Percentiles rank a stretch among this genome's conserved stretches.
These are phyloP conservation scores for Blastocladiella britannica DNA, from an alignment of 192 early-diverging fungal species.

Conservation along the genomic window DNA sequence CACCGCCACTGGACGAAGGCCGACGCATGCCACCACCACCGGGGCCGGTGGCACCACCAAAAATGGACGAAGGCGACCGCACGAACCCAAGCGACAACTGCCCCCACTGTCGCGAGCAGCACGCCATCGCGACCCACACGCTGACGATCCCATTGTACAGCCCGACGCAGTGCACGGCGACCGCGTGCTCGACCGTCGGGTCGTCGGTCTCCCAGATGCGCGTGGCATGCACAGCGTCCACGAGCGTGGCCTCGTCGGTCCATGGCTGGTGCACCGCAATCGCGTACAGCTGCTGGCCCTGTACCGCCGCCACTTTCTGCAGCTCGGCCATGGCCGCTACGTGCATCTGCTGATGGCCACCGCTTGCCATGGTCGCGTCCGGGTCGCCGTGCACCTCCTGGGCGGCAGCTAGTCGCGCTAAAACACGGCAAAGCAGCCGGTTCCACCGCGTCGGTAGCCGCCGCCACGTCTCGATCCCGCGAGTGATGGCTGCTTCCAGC, in stretches of 20 bases:
- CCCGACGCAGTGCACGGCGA: background rate
- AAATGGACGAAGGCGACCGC: too few species aligned
- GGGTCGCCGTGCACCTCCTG: background rate
- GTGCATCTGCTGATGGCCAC: background rate
- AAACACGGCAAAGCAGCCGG: background rate
- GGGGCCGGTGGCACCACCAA: too few species aligned
- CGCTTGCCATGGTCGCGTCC: background rate
- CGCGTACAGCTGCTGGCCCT: background rate
- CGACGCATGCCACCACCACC: too few species aligned
- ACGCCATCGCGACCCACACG: background rate
- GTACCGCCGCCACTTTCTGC: background rate
- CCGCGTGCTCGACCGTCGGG: background rate
- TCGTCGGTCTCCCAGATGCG: background rate
- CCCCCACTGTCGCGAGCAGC: background rate
- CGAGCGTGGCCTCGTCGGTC: background rate
- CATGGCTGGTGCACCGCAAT: background rate
- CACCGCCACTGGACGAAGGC: too few species aligned
- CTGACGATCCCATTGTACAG: background rate
- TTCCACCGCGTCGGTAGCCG: background rate
- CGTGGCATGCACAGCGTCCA: background rate
- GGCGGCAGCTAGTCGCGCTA: background rate
- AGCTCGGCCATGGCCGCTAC: background rate
- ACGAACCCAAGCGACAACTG: background rate
- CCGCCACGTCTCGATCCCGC: background rate
- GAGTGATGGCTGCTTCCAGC: background rate